These are phyloP conservation scores for Cordyceps pruinosa DNA, from an alignment of 2,329 filamentous ascomycete genomes.

Conservation along the genomic window DNA sequence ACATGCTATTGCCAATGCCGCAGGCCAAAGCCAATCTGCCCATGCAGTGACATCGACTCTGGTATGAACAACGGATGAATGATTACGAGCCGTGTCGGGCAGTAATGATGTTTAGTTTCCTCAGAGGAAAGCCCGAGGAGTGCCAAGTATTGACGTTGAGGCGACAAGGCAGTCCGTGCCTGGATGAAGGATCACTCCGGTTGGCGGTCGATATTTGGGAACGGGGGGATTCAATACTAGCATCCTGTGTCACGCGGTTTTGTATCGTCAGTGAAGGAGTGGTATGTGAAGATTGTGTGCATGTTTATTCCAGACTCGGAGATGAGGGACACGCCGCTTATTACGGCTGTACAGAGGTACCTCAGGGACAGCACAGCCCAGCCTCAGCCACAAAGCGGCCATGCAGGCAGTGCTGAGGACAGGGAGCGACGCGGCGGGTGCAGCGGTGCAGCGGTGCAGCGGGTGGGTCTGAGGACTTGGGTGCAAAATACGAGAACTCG, in stretches of 20 bases:
- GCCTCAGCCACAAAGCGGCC: slow-evolving; percentile 1
- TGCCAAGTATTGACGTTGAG: not conserved
- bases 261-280: not conserved
- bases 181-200: not conserved
- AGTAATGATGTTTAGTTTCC: no score
- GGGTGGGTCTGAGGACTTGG: not conserved
- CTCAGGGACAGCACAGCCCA: slow-evolving; percentile 7
- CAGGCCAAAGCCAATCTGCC: no score
- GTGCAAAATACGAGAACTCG: not conserved
- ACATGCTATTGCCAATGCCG: not conserved
- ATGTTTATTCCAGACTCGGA: not conserved
- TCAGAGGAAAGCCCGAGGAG: no score
- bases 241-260: not conserved
- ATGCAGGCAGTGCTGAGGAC: not conserved
- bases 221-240: not conserved
- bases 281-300: not conserved
- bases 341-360: not conserved
- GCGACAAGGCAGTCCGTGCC: not conserved
- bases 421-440: not conserved
- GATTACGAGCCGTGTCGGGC: no score
- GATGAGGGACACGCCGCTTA: not conserved
- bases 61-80: not conserved
- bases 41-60: not conserved
- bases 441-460: no score
- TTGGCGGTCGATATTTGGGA: not conserved